phyloP scores from a whole-genome alignment of 176 grass and related monocot genomes.

The Tillandsia leiboldiana region DNA sequence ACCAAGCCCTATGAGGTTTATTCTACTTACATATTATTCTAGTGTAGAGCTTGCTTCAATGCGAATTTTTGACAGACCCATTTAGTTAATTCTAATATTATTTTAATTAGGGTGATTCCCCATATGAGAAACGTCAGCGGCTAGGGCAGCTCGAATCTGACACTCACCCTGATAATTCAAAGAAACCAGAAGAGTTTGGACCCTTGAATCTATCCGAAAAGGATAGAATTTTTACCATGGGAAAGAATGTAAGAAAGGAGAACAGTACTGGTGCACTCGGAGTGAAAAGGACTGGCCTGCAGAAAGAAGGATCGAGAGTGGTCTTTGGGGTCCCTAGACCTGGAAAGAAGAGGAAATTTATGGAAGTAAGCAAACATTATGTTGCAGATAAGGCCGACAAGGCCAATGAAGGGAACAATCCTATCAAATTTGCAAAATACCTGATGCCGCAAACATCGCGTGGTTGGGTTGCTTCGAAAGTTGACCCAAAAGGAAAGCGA shows the following conservation, averaged over 20 bases:
- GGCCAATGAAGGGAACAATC: slow-evolving; percentile 36
- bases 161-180: slow-evolving; percentile 15
- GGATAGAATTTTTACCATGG: slow-evolving; percentile 62
- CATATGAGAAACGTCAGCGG: slow-evolving; percentile 75
- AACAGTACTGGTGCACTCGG: slow-evolving; percentile 31
- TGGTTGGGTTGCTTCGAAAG: slow-evolving; percentile 35
- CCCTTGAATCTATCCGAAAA: slow-evolving; percentile 44
- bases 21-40: slow-evolving; percentile 22
- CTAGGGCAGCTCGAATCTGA: slow-evolving; percentile 28
- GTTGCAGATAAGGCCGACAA: slow-evolving; percentile 49
- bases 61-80: slow-evolving; percentile 8
- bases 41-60: background rate
- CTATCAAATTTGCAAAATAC: slow-evolving; percentile 49
- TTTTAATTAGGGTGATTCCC: slow-evolving; percentile 65
- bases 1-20: slow-evolving; percentile 51
- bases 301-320: slow-evolving; percentile 91
- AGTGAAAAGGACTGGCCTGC: slow-evolving; percentile 57
- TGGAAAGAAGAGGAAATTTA: slow-evolving; percentile 96
- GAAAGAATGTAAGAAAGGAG: slow-evolving; percentile 44
- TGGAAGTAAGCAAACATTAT: slow-evolving; percentile 99
- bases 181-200: slow-evolving; percentile 35
- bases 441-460: slow-evolving; percentile 46
- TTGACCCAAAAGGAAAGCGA: slow-evolving; percentile 47
- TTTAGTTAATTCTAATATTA: background rate
- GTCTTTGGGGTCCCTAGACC: slow-evolving; percentile 91